Evolutionary conservation across 2,329 filamentous ascomycete genomes (phyloP).

Genomic region (Aureobasidium sp.): DNA sequence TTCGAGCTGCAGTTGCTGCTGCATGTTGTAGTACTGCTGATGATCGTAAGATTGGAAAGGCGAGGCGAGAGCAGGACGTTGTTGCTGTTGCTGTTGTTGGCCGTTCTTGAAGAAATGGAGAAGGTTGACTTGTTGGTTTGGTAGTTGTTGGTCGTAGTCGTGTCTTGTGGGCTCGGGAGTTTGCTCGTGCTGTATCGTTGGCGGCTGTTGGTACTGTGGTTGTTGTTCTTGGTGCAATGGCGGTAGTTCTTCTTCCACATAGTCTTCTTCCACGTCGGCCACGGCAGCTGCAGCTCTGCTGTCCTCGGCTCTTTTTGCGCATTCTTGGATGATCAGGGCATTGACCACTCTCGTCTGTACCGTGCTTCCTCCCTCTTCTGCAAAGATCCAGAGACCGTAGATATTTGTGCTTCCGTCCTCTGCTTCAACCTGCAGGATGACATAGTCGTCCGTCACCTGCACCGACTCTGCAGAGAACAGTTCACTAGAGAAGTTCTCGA

Average conservation of each 20-base stretch:
- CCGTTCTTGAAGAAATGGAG: conserved; percentile 25
- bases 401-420: conserved; percentile 34
- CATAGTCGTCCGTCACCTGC: conserved; percentile 49
- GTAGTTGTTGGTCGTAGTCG: conserved; percentile 17
- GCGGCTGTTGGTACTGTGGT: conserved; percentile 17
- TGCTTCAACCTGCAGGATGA: conserved; percentile 49
- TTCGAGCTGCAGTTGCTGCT: background rate
- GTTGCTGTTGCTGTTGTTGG: conserved; percentile 7
- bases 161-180: conserved; percentile 11
- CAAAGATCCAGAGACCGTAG: conserved; percentile 59
- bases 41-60: conserved; percentile 5
- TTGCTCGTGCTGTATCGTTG: conserved; percentile 15
- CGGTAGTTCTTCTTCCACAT: conserved; percentile 17
- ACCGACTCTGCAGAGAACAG: conserved; percentile 37
- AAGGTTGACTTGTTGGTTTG: conserved; percentile 20
- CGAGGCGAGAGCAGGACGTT: background rate
- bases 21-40: background rate
- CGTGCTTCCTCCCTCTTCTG: conserved; percentile 50
- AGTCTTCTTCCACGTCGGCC: conserved; percentile 20
- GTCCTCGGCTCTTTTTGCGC: conserved; percentile 46
- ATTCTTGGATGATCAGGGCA: conserved; percentile 48
- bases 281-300: conserved; percentile 41
- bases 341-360: conserved; percentile 44
- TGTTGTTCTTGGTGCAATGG: conserved; percentile 16
- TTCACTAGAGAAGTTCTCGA: conserved; percentile 42